Base-by-base conservation (phyloP, 2,329 filamentous ascomycete genomes). In the Akanthomyces lecanii region DNA sequence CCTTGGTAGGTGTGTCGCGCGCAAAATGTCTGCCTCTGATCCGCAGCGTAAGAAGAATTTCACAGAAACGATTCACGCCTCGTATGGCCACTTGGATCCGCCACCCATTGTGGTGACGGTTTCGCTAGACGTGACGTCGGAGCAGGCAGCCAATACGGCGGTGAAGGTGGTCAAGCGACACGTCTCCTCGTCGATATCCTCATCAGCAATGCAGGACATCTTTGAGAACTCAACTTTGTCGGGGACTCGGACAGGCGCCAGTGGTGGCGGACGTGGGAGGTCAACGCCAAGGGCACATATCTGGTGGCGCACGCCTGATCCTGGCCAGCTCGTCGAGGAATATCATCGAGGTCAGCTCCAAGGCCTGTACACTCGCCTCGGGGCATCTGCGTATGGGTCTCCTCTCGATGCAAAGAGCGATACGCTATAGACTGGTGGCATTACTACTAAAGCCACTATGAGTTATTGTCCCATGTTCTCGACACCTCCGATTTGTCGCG, bases 241-340 rank as follows among this genome's bases (percentile, higher is more conserved):
- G 65, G 66, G 18, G 76, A 80, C 7, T 69, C 72, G 2, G 69
- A 78, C 14, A 70, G 74, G 4, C 69, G 72, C 1, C 76, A 77
- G 11, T 83, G 80, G 74, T 80, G 78, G 76, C 66, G 66, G 16
- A 74, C 75, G 28, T 81, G 76, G 69, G 78, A 82, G 44, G 77
- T 83, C 61, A 85, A 85, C 63, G 68, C 84, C 33, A 79, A 77
- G 54, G 82, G 82, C 0, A 70, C 75, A 0, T 81, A 81, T 50
- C 73, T 82, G 14, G 68, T 78, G 30, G 76, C 77, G 1, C 72
- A 74, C 18, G 74, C 77, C 60, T 81, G 36, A 64, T 84, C 44
- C 66, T 79, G 30, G 45, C 5, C 66, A 71, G 25, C 71, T 66
- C 5, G 42, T 61, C 68, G 45, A 79, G 79, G 68, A 79, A 76